Evolutionary conservation across 2,329 filamentous ascomycete genomes (phyloP).

Genomic region (Penicillium aurantiogriseum): DNA sequence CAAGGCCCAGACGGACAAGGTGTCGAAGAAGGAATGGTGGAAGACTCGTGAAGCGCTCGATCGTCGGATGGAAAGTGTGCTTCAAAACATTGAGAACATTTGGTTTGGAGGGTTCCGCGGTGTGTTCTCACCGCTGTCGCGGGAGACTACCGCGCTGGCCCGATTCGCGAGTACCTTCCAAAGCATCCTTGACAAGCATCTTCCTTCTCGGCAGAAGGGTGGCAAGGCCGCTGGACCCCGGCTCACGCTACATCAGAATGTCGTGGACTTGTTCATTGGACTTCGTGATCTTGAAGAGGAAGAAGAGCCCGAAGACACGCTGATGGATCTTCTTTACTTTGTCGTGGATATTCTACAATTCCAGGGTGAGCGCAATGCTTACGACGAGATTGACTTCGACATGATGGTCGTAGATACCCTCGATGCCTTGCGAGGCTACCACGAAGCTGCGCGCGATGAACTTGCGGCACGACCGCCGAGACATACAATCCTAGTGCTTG

Average conservation of each 20-base stretch:
- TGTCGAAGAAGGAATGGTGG: slow-evolving; percentile 86
- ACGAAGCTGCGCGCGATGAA: slow-evolving; percentile 50
- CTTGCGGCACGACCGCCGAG: slow-evolving; percentile 32
- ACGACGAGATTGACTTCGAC: slow-evolving; percentile 97
- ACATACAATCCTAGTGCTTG: slow-evolving; percentile 86
- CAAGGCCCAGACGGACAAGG: slow-evolving; percentile 69
- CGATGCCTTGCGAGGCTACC: slow-evolving; percentile 78
- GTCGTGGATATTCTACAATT: slow-evolving; percentile 96
- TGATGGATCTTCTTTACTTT: slow-evolving; percentile 94
- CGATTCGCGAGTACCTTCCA: slow-evolving; percentile 78
- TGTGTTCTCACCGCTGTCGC: slow-evolving; percentile 76
- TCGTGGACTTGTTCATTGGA: slow-evolving; percentile 85
- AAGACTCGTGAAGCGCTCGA: slow-evolving; percentile 78
- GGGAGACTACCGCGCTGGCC: slow-evolving; percentile 63
- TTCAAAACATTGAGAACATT: slow-evolving; percentile 82
- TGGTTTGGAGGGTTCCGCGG: slow-evolving; percentile 96
- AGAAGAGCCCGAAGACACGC: slow-evolving; percentile 78
- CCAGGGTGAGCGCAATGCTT: slow-evolving; percentile 91
- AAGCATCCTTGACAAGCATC: slow-evolving; percentile 73
- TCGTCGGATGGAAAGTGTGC: slow-evolving; percentile 68
- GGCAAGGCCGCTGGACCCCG: slow-evolving; percentile 54
- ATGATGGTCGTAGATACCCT: slow-evolving; percentile 82
- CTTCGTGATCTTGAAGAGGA: slow-evolving; percentile 70
- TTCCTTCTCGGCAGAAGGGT: slow-evolving; percentile 72
- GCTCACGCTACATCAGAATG: slow-evolving; percentile 60